Conservation (phyloP, 441 rosid genomes). For the Populus hybrid region DNA sequence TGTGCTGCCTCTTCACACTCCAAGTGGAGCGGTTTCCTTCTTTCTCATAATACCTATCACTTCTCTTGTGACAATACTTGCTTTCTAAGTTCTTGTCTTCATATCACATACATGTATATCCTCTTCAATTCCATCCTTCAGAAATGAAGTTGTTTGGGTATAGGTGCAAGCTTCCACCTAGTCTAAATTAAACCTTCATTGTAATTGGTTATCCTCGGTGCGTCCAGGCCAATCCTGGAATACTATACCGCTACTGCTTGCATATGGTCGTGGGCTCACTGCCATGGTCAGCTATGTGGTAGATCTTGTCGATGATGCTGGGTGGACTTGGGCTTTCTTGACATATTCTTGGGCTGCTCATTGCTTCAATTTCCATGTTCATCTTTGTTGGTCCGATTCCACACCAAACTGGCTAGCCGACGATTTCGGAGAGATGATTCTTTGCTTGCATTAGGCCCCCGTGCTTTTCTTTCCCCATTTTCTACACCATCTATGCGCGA, state of each 20-base stretch:
- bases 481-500: background rate
- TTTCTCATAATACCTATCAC: background rate
- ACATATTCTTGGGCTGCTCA: too few species aligned
- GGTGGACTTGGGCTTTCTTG: too few species aligned
- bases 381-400: background rate
- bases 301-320: too few species aligned
- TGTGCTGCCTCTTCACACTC: constrained; percentile 6
- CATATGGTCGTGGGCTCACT: background rate
- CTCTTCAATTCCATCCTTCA: background rate
- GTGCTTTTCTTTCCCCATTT: background rate
- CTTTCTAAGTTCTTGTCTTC: background rate
- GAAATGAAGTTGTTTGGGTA: too few species aligned
- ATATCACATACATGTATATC: background rate
- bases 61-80: too few species aligned
- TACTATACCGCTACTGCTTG: too few species aligned
- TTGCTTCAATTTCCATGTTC: background rate
- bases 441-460: background rate
- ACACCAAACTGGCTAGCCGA: too few species aligned
- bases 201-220: too few species aligned
- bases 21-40: constrained; percentile 12
- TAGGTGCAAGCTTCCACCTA: too few species aligned
- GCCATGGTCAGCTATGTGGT: background rate
- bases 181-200: too few species aligned
- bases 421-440: too few species aligned
- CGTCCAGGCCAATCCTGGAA: too few species aligned